Evolutionary conservation across 176 grass and related monocot genomes (phyloP), one percentile per base, ranked within the genome.

Genomic region (Zoysia japonica): DNA sequence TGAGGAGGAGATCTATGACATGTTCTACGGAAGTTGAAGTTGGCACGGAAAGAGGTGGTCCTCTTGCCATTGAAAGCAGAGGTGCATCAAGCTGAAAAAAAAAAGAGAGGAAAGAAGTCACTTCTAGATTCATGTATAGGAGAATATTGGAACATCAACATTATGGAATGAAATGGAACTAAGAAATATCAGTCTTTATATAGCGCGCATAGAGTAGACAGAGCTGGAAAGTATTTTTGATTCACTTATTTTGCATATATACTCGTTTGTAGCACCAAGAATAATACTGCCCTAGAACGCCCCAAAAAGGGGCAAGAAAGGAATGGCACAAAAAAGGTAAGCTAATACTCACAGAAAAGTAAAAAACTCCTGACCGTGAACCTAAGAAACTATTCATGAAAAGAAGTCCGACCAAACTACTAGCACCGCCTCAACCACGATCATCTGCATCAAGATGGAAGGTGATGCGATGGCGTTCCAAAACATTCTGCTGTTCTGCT

Each of bases 1-100:
- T 83, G 3, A 93, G 83, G 46, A 97, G 79, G 42, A 91, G 84
- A 66, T 94, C 88, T 37, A 94, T 93, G 39, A 86, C 95, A 3
- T 87, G 83, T 68, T 85, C 92, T 49, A 94, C 71, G 42, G 88
- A 86, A 63, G 89, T 98, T 11, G 87, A 92, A 3, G 77, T 20
- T 16, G 87, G 86, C 38, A 97, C 85, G 46, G 87, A 97, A 42
- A 87, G 79, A 0, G 88, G 88, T 36, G 91, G 85, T n/a, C 79
- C 85, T 78, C 85, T 92, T 6, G 83, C 81, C 78, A 97, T 80
- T 2, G 91, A 82, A 35, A 87, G 82, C 76, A 97, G 76, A 75
- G 94, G 87, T n/a, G 67, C 86, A 36, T 98, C 81, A 62, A 98
- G 73, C 95, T 98, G 88, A 37, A 37, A 87, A 53, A 43, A 37